Evolutionary conservation across 1,284 basidiomycete genomes (phyloP), one percentile per base, ranked within the genome.

Genomic region (Cystobasidium sp.): DNA sequence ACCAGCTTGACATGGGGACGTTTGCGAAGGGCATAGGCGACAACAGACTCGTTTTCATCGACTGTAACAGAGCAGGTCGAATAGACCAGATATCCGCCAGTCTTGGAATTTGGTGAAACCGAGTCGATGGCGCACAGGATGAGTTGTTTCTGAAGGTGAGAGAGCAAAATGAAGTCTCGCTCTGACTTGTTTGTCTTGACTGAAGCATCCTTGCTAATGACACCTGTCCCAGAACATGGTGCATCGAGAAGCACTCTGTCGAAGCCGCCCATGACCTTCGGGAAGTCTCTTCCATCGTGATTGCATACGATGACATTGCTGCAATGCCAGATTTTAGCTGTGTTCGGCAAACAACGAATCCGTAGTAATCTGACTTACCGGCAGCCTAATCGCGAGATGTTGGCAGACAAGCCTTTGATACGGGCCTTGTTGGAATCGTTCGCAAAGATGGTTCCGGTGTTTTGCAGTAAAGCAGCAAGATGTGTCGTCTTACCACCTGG

Each of bases 101-200:
- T 93, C 78, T 91, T 89, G 1, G 94, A 96, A 72, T 90, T 88
- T 10, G 95, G 88, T 78, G 90, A 90, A 74, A 97, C 90, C 75
- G 93, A 96, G 85, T 99, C 97, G 81, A 99, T 94, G 3, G 96
- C 97, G 82, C 96, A 99, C 65, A 99, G 88, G 80, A 99, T 92
- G 64, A 99, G 88, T 82, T 99, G 97, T 84, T 99, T 99, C 85
- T 99, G 97, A 37, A 99, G 87, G 81, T 99, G 97, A 0, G 94
- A 91, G 24, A 99, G 87, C 37, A 99, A 88, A 47, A 89, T 89
- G 84, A 99, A 97, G 83, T 99, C 97, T 78, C 94, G 91, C 77
- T 93, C 93, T 61, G 92, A 91, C 94, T 99, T 99, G 88, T 98
- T 99, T 78, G 94, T 87, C 85, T 99, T 99, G 77, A 99, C 97